Evolutionary conservation across 306 rosid species (phyloP).

Genomic region (Lotus japonicus): DNA sequence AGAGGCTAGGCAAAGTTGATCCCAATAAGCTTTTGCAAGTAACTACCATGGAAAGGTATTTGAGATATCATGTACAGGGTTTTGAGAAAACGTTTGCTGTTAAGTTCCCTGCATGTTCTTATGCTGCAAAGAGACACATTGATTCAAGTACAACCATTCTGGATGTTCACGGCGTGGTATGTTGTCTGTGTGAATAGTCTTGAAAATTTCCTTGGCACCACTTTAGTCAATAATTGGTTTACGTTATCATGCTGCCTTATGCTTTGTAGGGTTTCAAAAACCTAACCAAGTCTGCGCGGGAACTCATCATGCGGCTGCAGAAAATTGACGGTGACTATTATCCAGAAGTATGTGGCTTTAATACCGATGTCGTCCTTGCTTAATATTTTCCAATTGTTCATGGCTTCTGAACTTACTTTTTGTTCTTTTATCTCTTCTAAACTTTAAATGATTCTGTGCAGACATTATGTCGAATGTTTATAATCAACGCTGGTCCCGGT

Average conservation of each 20-base stretch:
- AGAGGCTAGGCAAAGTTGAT: slow-evolving; percentile 84
- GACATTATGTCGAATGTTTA: slow-evolving; percentile 80
- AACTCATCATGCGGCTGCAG: slow-evolving; percentile 67
- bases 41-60: slow-evolving; percentile 68
- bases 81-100: slow-evolving; percentile 70
- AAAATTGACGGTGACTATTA: slow-evolving; percentile 90
- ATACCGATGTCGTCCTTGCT: not conserved
- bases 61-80: slow-evolving; percentile 85
- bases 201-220: slow-evolving; percentile 1
- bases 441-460: slow-evolving; percentile 32
- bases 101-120: slow-evolving; percentile 89
- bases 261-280: slow-evolving; percentile 70
- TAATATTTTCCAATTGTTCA: slow-evolving; percentile 11
- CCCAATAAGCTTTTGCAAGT: slow-evolving; percentile 71
- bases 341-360: slow-evolving; percentile 61
- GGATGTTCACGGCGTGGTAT: slow-evolving; percentile 92
- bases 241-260: slow-evolving; percentile 11
- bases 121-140: slow-evolving; percentile 87
- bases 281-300: slow-evolving; percentile 70
- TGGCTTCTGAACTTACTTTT: slow-evolving; percentile 8
- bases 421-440: slow-evolving; percentile 16
- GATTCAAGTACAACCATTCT: slow-evolving; percentile 85
- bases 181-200: slow-evolving; percentile 21
- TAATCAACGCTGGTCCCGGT: slow-evolving; percentile 91
- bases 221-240: not conserved